Conservation (phyloP, 2,329 filamentous ascomycete genomes). For the Fusarium sp. region DNA sequence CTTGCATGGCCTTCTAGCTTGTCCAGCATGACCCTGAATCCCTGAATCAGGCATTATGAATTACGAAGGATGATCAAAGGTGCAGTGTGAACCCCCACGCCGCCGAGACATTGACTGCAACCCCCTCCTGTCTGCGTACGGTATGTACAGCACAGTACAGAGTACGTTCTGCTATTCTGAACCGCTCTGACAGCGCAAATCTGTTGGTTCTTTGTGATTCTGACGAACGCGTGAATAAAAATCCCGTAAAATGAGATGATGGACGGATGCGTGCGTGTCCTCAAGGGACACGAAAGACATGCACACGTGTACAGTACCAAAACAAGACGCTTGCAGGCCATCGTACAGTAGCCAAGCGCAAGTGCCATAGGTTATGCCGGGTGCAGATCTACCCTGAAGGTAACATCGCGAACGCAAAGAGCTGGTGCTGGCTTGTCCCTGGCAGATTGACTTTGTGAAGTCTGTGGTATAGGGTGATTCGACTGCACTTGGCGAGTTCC, state of each 20-base stretch:
- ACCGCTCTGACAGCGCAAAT: conserved; percentile 3
- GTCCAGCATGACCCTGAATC: conserved; percentile 30
- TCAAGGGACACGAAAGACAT: conserved; percentile 17
- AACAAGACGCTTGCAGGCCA: neutral
- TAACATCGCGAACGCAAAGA: conserved; percentile 21
- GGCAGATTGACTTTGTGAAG: neutral
- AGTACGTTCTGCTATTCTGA: neutral
- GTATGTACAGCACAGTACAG: neutral
- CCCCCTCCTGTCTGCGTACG: conserved; percentile 11
- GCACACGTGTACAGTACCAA: conserved; percentile 27
- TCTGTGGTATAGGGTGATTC: conserved; percentile 14
- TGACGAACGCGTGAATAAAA: conserved; percentile 27
- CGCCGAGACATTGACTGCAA: conserved; percentile 34
- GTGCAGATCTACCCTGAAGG: conserved; percentile 29
- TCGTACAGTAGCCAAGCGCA: neutral
- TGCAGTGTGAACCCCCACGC: conserved; percentile 34
- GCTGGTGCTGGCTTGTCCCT: neutral
- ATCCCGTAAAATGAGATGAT: conserved; percentile 10
- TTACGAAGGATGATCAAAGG: conserved; percentile 27
- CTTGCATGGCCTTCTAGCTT: conserved; percentile 37
- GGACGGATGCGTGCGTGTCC: conserved; percentile 16
- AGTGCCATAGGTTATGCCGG: conserved; percentile 6
- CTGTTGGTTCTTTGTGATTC: neutral
- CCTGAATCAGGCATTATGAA: conserved; percentile 36
- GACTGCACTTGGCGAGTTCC: neutral